Percentiles rank a stretch among this genome's conserved stretches.
These are phyloP conservation scores for Rhodomyrtus psidioides DNA, from an alignment of 441 rosid species.

Conservation along the genomic window DNA sequence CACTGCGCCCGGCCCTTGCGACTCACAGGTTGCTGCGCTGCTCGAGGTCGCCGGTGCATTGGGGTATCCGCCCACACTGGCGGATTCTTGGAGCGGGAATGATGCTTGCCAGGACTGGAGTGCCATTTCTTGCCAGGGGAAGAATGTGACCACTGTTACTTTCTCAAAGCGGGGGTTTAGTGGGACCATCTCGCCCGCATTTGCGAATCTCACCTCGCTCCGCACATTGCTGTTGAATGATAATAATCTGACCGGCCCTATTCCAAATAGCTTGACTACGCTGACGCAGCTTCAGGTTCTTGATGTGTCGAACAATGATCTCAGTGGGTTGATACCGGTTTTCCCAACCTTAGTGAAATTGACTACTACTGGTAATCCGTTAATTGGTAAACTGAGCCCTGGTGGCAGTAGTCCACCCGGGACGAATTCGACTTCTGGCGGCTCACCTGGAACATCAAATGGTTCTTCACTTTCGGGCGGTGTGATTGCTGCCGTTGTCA, in stretches of 20 bases:
- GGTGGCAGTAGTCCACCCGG: neutral
- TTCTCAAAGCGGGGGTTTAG: slow-evolving; percentile 30
- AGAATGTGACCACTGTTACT: slow-evolving; percentile 23
- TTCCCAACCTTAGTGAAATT: slow-evolving; percentile 35
- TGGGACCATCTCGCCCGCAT: slow-evolving; percentile 51
- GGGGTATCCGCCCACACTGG: slow-evolving; percentile 36
- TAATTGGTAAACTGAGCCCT: slow-evolving; percentile 20
- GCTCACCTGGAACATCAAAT: neutral
- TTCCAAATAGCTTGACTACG: slow-evolving; percentile 49
- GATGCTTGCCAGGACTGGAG: slow-evolving; percentile 39
- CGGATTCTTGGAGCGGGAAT: slow-evolving; percentile 53
- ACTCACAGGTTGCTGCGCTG: slow-evolving; percentile 39
- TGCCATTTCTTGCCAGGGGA: slow-evolving; percentile 31
- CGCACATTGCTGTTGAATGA: slow-evolving; percentile 35
- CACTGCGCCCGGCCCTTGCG: slow-evolving; percentile 23
- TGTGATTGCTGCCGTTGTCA: slow-evolving; percentile 39
- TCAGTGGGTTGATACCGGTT: slow-evolving; percentile 38
- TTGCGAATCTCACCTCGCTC: slow-evolving; percentile 40
- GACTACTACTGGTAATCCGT: slow-evolving; percentile 33
- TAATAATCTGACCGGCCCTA: slow-evolving; percentile 44
- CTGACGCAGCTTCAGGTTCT: slow-evolving; percentile 32
- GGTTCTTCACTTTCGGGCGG: slow-evolving; percentile 25
- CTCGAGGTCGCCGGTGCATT: slow-evolving; percentile 46
- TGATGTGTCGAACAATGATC: slow-evolving; percentile 64
- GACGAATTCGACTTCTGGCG: neutral